phyloP scores from a whole-genome alignment of 2,329 filamentous ascomycete species.

The Ophiobolus disseminans region DNA sequence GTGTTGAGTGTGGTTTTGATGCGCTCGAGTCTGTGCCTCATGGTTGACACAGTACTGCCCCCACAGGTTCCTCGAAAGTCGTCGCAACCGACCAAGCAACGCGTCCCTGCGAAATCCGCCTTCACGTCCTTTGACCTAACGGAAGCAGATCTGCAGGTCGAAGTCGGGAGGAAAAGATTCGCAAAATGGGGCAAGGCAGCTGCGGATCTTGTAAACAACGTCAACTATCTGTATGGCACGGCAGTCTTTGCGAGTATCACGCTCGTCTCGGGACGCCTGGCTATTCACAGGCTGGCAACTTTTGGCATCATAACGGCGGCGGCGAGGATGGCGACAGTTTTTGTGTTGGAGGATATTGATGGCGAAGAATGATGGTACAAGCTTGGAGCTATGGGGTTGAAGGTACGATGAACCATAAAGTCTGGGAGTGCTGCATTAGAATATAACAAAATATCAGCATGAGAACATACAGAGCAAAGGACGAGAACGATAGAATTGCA shows the following conservation, averaged over 20 bases:
- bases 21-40: slow-evolving; percentile 4
- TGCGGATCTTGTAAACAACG: slow-evolving; percentile 6
- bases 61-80: no score
- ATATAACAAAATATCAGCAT: no score
- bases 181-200: slow-evolving; percentile 2
- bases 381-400: no score
- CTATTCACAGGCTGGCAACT: slow-evolving; percentile 4
- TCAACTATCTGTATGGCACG: slow-evolving; percentile 8
- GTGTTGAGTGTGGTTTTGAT: slow-evolving; percentile 1
- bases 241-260: slow-evolving; percentile 7
- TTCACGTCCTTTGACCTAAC: not conserved
- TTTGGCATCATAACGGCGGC: slow-evolving; percentile 1
- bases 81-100: no score
- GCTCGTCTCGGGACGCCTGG: slow-evolving; percentile 1
- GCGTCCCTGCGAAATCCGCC: no score
- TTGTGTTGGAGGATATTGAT: slow-evolving; percentile 1
- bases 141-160: not conserved
- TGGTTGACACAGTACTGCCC: no score
- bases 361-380: not conserved
- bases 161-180: not conserved
- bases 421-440: no score
- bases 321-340: not conserved
- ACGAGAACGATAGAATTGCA: no score
- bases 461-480: no score
- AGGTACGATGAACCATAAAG: no score